phyloP scores from a whole-genome alignment of 176 grass and related monocot genomes.

The Triticum aestivum region IWGSC_CS_RefSeq_v2.1 NC_057801.1:176270340-176270839 shows the following conservation, averaged over 20 bases:
- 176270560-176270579: not conserved
- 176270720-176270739: not conserved
- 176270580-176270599: too few relatives aligned
- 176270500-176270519: not conserved
- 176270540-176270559: not conserved
- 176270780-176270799: too few relatives aligned
- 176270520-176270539: not conserved
- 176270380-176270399: not conserved
- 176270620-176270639: not conserved
- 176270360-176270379: not conserved
- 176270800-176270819: too few relatives aligned
- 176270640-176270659: not conserved
- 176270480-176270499: not conserved
- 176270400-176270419: not conserved
- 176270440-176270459: not conserved
- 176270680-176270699: not conserved
- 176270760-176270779: not conserved
- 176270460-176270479: not conserved
- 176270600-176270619: not conserved
- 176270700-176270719: not conserved
- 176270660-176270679: not conserved
- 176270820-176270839: not conserved
- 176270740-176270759: not conserved
- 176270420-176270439: not conserved
- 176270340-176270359: not conserved